Base-by-base conservation (phyloP, 768 basidiomycete genomes). In the Lactifluus rugatus region DNA sequence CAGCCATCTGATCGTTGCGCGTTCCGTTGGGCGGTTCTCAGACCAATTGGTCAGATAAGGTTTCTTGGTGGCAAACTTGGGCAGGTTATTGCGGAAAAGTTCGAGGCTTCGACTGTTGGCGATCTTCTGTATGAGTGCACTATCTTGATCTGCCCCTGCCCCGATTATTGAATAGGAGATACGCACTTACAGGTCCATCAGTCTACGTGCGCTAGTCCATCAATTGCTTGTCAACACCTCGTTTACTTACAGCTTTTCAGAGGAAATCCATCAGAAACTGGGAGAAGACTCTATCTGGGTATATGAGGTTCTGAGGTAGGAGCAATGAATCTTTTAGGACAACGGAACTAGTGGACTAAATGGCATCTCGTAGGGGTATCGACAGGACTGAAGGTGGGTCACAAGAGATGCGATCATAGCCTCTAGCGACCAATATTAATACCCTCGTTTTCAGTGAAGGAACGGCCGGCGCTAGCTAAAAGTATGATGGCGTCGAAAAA, bases 401-500 rank as follows among this genome's bases (percentile, higher is more conserved):
- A 4, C 47, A 26, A 19, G 25, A 32, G 25, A 19, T 3, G 41
- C 9, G 54, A 13, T 26, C 19, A 47, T 42, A 26, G 13, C 28
- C 37, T 39, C 36, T 9, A 44, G n/a, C 45, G 26, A 28, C 47
- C 26, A 53, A 58, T 5, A 14, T 26, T n/a, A 16, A 26, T n/a
- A 13, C 16, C 11, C 25, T 28, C n/a, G n/a, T 8, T 14, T 21
- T 37, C 11, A 95, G 94, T 97, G 36, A 93, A 90, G 66, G 89
- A 91, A 67, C 91, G 91, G 70, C 77, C 84, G 16, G 74, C 77
- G 0, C 72, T 87, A 31, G 85, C 81, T 61, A 97, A 96, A 74
- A 92, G 89, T 65, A 98, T 98, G 95, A 73, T 93, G 53, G 91
- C 93, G 0, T 87, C 92, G n/a, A 99, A 99, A 70, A 98, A 97